Evolutionary conservation across 352 stramenopile genomes (phyloP).

Genomic region (Blastocystis sp.): DNA sequence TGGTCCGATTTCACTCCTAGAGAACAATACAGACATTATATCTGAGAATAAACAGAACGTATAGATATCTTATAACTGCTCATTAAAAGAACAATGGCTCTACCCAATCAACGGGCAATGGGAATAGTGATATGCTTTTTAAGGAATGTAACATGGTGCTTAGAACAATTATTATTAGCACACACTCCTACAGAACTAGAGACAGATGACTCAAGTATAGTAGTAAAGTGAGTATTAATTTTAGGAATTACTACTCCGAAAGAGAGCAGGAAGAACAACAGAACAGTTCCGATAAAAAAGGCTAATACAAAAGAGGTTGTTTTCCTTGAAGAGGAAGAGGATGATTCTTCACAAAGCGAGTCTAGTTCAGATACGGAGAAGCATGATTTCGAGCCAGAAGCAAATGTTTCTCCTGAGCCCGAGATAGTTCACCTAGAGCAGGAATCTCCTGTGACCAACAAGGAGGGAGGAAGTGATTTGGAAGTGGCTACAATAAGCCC

Average conservation of each 20-base stretch:
- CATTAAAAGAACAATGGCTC: neutral
- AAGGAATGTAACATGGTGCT: neutral
- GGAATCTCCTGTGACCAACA: neutral
- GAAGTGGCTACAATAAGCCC: no score
- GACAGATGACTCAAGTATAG: neutral
- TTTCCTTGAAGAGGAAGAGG: constrained; percentile 19
- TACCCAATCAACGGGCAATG: neutral
- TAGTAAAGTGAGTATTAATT: neutral
- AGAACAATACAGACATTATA: neutral
- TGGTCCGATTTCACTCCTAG: neutral
- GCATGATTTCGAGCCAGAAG: neutral
- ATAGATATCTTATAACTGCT: neutral
- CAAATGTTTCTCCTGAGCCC: neutral
- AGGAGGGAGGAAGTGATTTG: neutral
- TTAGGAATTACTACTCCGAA: neutral
- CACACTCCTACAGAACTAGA: constrained; percentile 32
- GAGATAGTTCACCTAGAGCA: neutral
- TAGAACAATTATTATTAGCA: neutral
- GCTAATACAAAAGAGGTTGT: constrained; percentile 39
- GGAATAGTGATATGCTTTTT: neutral
- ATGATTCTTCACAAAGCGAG: neutral
- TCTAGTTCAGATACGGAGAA: neutral
- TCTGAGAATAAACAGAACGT: neutral
- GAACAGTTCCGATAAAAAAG: neutral
- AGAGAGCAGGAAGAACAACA: neutral